Base-by-base conservation (phyloP, 1,284 basidiomycete species). In the Exobasidium cylindrosporum region DNA sequence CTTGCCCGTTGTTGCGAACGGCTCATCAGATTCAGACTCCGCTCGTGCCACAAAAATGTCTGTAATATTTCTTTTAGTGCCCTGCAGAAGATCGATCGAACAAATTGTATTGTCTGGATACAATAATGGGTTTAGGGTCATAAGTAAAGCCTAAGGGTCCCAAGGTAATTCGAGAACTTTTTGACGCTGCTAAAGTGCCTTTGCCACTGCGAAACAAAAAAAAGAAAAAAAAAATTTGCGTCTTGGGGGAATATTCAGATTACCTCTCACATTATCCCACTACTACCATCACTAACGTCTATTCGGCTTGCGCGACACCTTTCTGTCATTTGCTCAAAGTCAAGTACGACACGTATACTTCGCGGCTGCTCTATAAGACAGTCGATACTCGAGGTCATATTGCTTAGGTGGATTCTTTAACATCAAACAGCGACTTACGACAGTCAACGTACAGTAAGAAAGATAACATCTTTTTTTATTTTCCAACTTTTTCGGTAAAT, bases 381-480 rank as follows among this genome's bases (percentile, higher is more conserved):
- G 53, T 55, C 53, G 53, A 55, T 55, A 55, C 26, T 32, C 53
- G 53, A 55, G 53, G 53, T 55, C 14, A 17, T 3, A 24, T 10
- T 14, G 28, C 14, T 24, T 17, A 45, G 23, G 43, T 45, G 23
- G 43, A 17, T 23, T 45, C 4, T 17, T 45, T 45, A 4, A 3
- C 3, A 45, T 17, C 43, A n/a, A n/a, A n/a, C n/a, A n/a, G n/a
- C n/a, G n/a, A n/a, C n/a, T n/a, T n/a, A n/a, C n/a, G n/a, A n/a
- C n/a, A n/a, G n/a, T n/a, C n/a, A n/a, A n/a, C n/a, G n/a, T n/a
- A n/a, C n/a, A n/a, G n/a, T n/a, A n/a, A n/a, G n/a, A n/a, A n/a
- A n/a, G n/a, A n/a, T n/a, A n/a, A n/a, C n/a, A n/a, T n/a, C n/a
- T n/a, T n/a, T n/a, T n/a, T n/a, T n/a, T n/a, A n/a, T n/a, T n/a